phyloP scores from a whole-genome alignment of 2,329 filamentous ascomycete species.

The Dactylellina parvicollis region DNA sequence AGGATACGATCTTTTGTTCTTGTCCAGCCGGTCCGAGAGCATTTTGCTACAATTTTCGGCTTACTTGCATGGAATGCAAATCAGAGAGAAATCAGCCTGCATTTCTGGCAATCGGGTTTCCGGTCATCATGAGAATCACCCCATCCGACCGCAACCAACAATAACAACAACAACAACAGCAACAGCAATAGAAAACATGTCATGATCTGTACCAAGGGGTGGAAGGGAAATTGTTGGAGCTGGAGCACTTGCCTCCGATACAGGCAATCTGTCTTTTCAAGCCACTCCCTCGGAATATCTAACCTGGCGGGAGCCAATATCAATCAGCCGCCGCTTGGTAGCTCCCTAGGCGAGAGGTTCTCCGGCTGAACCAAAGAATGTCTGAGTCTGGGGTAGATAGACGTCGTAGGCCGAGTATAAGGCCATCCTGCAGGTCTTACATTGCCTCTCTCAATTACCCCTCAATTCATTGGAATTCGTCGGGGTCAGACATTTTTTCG shows the following conservation, averaged over 20 bases:
- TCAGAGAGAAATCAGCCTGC: constrained; percentile 12
- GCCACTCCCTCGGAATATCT: neutral
- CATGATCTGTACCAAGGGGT: no score
- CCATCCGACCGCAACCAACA: no score
- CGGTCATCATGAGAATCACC: constrained; percentile 42
- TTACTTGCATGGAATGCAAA: constrained; percentile 21
- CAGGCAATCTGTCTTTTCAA: neutral
- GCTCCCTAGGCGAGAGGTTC: constrained; percentile 28
- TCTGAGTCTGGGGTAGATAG: constrained; percentile 15
- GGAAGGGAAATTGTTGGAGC: neutral
- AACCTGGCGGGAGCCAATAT: neutral
- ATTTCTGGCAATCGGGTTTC: neutral
- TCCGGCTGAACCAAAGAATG: constrained; percentile 1
- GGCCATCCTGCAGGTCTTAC: neutral
- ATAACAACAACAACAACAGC: no score
- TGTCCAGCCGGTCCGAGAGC: no score
- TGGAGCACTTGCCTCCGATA: neutral
- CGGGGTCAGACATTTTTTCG: constrained; percentile 41
- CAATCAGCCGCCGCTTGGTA: constrained; percentile 40
- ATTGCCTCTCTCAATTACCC: neutral
- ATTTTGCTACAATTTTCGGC: no score
- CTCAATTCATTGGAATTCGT: constrained; percentile 1
- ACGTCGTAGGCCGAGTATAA: neutral
- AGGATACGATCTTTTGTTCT: neutral
- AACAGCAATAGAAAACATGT: no score